Conservation (phyloP, 768 basidiomycete genomes). For the Tricholoma matsutake region DNA sequence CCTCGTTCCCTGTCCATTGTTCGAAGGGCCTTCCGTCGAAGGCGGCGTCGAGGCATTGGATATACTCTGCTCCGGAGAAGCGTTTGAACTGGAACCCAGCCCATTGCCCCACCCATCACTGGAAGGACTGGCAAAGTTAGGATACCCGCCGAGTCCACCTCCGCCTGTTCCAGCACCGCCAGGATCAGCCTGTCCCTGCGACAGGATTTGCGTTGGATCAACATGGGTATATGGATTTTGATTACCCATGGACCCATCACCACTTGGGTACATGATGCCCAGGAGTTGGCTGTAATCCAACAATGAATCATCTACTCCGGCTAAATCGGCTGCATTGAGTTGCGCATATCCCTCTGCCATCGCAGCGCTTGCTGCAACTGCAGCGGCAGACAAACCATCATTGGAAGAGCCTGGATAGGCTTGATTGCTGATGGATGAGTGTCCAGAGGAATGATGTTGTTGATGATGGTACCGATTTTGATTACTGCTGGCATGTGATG, state of each 20-base stretch:
- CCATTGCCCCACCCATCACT: slow-evolving; percentile 81
- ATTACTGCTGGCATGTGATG: slow-evolving; percentile 1
- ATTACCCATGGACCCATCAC: slow-evolving; percentile 39
- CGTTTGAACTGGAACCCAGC: slow-evolving; percentile 60
- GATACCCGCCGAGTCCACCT: slow-evolving; percentile 43
- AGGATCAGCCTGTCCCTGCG: slow-evolving; percentile 26
- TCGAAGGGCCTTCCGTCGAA: slow-evolving; percentile 50
- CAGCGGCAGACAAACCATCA: slow-evolving; percentile 62
- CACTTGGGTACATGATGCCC: slow-evolving; percentile 57
- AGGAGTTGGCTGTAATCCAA: slow-evolving; percentile 68
- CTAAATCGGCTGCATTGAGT: slow-evolving; percentile 51
- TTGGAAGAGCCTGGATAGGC: slow-evolving; percentile 25
- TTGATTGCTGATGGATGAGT: slow-evolving; percentile 19
- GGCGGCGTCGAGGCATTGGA: slow-evolving; percentile 76
- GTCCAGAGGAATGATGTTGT: slow-evolving; percentile 13
- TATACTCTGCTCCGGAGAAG: slow-evolving; percentile 69
- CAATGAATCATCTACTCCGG: slow-evolving; percentile 50
- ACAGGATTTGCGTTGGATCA: slow-evolving; percentile 87
- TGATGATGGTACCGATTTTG: slow-evolving; percentile 9
- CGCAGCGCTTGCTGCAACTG: slow-evolving; percentile 62
- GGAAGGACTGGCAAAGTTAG: slow-evolving; percentile 68
- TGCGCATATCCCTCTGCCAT: slow-evolving; percentile 75
- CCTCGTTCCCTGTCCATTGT: slow-evolving; percentile 21
- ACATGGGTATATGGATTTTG: slow-evolving; percentile 70
- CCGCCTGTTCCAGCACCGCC: slow-evolving; percentile 19